Base-by-base conservation (phyloP, 495 filamentous ascomycete genomes). In the Bacidia rubella region DNA sequence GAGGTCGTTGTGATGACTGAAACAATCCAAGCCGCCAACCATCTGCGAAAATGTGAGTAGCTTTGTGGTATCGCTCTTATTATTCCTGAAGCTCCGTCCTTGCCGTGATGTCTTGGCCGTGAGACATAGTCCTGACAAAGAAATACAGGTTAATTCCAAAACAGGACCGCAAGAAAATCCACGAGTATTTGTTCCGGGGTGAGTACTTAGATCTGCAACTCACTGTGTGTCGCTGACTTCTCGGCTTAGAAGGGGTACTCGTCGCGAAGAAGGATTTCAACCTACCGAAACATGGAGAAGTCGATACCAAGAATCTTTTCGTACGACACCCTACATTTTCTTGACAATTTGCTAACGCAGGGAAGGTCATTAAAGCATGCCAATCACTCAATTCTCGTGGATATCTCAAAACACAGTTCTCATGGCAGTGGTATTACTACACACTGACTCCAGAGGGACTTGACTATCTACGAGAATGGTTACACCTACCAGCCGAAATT, bases 341-440 rank as follows among this genome's bases (percentile, higher is more conserved):
- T 11, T 45, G 27, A 25, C n/a, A 19, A 20, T 23, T 10, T 39
- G 27, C 47, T 47, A 38, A 57, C 24, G 50, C 44, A 29, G 5
- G 20, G 57, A 56, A 79, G 76, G 89, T 98, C 69, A 85, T 98
- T 80, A 98, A 98, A 82, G 93, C 92, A 59, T 79, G 78, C 74
- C 92, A 98, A 79, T 98, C 92, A 56, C 80, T 98, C 65, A 90
- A 81, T 76, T 97, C 92, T 65, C 88, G 90, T 70, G 89, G 89
- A 68, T 98, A 82, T 73, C 79, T 98, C 74, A 97, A 97, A 85
- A 98, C 92, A 62, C 92, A 89, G 72, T 98, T 98, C 85, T 94
- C 88, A 56, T 98, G 92, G 92, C 92, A 98, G 78, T 97, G 90
- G 83, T 98, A 96, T 82, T 98, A 98, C 85, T 98, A 98, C 83